Base-by-base conservation (phyloP, 208 protist genomes). In the Trypanosoma brucei region DNA sequence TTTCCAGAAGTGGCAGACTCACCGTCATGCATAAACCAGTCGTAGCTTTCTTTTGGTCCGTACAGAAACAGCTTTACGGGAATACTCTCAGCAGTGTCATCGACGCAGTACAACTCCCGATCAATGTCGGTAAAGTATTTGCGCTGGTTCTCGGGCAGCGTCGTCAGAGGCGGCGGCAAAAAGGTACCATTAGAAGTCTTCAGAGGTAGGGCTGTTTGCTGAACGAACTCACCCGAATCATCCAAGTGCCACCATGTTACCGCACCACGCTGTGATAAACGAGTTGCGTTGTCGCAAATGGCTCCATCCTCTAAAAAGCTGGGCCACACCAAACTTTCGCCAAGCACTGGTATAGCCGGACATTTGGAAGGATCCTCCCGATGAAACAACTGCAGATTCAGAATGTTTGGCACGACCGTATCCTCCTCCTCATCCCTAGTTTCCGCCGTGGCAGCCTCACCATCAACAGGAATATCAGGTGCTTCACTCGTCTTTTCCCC, bases 21-120 rank as follows among this genome's bases (percentile, higher is more conserved):
- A 45, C 92, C 87, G 58, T 97, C 92, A 65, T 97, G 92, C 55
- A 91, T 65, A 54, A 97, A 92, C 85, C 86, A 94, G 65, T 97
- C 92, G 65, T 97, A 97, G 36, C 83, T 88, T 34, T 78, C 81
- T 38, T 83, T 83, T 4, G 88, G 79, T 0, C 78, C 84, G 53
- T 77, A 94, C 40, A 97, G 65, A 52, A 79, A 84, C 1, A 97
- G 61, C 72, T 93, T 94, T 14, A 81, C 79, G 2, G 81, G 68
- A 35, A 68, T 34, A 51, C 62, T 55, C 8, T 66, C 66, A 4
- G 44, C 48, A 31, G 11, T 48, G 45, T 77, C 71, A 33, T 65
- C 55, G 1, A 36, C n/a, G 38, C 65, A 67, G 38, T 68, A 72
- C 30, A 77, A 55, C 31, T 65, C 55, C 46, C 42, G 0, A 50